Evolutionary conservation across 2,329 filamentous ascomycete species (phyloP).

Genomic region (Colletotrichum sp.): DNA sequence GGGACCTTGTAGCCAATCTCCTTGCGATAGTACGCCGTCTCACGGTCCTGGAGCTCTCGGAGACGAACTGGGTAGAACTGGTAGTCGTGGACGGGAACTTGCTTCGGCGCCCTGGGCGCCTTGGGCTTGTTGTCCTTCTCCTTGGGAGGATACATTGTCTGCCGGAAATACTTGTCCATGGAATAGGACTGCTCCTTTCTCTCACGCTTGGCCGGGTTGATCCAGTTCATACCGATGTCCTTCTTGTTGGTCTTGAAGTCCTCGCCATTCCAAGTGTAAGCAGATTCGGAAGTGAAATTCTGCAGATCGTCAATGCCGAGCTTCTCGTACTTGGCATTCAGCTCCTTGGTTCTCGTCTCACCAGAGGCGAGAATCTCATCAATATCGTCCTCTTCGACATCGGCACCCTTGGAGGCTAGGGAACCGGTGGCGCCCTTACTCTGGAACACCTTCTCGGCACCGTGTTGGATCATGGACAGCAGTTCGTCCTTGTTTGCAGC

Average conservation of each 20-base stretch:
- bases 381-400: slow-evolving; percentile 86
- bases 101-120: slow-evolving; percentile 93
- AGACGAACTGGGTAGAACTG: slow-evolving; percentile 92
- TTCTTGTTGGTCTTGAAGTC: slow-evolving; percentile 93
- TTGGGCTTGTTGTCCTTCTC: slow-evolving; percentile 91
- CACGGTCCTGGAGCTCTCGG: slow-evolving; percentile 89
- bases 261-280: slow-evolving; percentile 99
- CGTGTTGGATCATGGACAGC: slow-evolving; percentile 97
- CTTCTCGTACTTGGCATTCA: slow-evolving; percentile 95
- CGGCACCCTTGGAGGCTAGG: slow-evolving; percentile 62
- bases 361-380: slow-evolving; percentile 86
- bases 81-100: slow-evolving; percentile 91
- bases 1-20: slow-evolving; percentile 96
- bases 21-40: slow-evolving; percentile 95
- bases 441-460: slow-evolving; percentile 92
- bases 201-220: slow-evolving; percentile 97
- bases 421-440: slow-evolving; percentile 69
- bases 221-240: slow-evolving; percentile 93
- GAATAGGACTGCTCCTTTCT: slow-evolving; percentile 98
- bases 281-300: slow-evolving; percentile 96
- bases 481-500: slow-evolving; percentile 96
- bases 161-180: slow-evolving; percentile 98
- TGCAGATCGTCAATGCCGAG: slow-evolving; percentile 96
- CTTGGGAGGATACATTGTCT: slow-evolving; percentile 81
- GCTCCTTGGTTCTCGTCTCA: slow-evolving; percentile 85